Percentiles rank a stretch among this genome's conserved stretches.
These are phyloP conservation scores for Epichloe hybrida DNA, from an alignment of 2,329 filamentous ascomycete genomes.

Conservation along the genomic window DNA sequence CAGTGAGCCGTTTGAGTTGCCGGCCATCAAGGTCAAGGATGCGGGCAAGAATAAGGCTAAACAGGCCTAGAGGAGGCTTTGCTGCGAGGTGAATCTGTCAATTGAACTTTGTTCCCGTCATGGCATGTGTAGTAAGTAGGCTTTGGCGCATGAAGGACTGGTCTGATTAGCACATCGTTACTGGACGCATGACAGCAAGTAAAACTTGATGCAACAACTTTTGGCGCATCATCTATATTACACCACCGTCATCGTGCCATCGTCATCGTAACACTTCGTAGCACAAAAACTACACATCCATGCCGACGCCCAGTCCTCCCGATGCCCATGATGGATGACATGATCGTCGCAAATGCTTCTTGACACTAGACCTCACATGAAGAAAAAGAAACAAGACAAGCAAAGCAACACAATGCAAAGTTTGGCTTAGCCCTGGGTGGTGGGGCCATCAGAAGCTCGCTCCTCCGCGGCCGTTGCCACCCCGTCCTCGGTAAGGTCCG, in stretches of 20 bases:
- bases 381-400: not conserved
- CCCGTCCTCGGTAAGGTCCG: slow-evolving; percentile 21
- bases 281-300: not conserved
- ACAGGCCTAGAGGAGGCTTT: not conserved
- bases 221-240: not conserved
- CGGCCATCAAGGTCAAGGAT: slow-evolving; percentile 45
- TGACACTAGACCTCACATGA: not conserved
- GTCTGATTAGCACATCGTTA: too few species aligned
- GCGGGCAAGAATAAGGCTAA: slow-evolving; percentile 9
- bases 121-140: too few species aligned
- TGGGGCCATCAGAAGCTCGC: not conserved
- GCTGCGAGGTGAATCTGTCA: not conserved
- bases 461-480: slow-evolving; percentile 13
- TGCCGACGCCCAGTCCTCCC: not conserved
- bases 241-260: not conserved
- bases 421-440: slow-evolving; percentile 6
- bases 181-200: too few species aligned
- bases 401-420: not conserved
- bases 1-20: slow-evolving; percentile 51
- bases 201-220: too few species aligned
- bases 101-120: too few species aligned
- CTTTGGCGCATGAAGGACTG: too few species aligned
- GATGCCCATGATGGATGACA: not conserved
- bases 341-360: not conserved
- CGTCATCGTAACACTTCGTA: not conserved